Percentiles rank a stretch among this genome's conserved stretches.
Evolutionary conservation across 345 rosid species (phyloP).

Genomic region (Salix exigua): DNA sequence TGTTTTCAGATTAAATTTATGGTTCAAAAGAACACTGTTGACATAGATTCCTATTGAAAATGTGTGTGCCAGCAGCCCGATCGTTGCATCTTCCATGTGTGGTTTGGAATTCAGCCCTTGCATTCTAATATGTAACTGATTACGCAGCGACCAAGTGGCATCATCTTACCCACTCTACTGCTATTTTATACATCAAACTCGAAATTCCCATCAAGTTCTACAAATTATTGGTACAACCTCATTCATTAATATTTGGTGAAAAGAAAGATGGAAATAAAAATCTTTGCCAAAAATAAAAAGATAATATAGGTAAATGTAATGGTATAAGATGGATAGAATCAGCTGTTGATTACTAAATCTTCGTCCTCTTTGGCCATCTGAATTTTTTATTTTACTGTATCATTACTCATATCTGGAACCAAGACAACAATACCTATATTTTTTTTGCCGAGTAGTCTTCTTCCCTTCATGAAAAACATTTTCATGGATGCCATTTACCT

Average conservation of each 20-base stretch:
- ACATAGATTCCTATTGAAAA: background rate
- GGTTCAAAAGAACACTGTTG: background rate
- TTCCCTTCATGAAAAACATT: conserved; percentile 14
- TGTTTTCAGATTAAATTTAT: too few relatives aligned
- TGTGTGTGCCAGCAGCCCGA: too few relatives aligned
- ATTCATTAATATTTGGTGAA: background rate
- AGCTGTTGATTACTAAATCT: too few relatives aligned
- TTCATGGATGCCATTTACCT: conserved; percentile 13
- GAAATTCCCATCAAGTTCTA: background rate
- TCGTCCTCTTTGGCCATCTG: background rate
- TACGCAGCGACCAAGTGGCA: background rate
- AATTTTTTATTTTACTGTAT: background rate
- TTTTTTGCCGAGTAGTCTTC: conserved; percentile 10
- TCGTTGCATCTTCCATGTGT: too few relatives aligned
- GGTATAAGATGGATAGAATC: background rate
- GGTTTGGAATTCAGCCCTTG: background rate
- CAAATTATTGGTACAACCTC: background rate
- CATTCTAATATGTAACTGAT: background rate
- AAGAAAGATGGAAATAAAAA: background rate
- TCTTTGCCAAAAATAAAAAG: background rate
- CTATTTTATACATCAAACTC: background rate
- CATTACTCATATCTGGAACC: background rate
- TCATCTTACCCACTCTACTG: background rate
- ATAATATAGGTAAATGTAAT: background rate
- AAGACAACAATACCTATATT: conserved; percentile 40